Evolutionary conservation across 1,139 yeast genomes (phyloP), one percentile per base, ranked within the genome.

Genomic region (Saccharomycopsis hybrid): DNA sequence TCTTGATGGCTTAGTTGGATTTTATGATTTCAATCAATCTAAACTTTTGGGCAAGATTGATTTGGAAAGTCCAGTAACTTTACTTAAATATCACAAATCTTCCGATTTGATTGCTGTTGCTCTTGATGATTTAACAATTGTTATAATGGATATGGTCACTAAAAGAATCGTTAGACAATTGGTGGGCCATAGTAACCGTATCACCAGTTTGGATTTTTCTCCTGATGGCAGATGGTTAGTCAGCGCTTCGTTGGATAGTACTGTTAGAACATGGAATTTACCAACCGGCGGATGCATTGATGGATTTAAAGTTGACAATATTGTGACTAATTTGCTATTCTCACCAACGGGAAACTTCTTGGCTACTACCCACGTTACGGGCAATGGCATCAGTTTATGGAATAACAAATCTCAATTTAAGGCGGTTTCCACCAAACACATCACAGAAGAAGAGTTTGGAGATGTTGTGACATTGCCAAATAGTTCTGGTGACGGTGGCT

Each of bases 211-310:
- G 65, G 97, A 88, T 63, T 92, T 92, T 61, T 83, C 95, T 5
- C 95, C 96, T 3, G 95, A 90, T 65, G 97, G 97, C 38, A 79
- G 97, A 65, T 94, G 97, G 97, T 71, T 94, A 42, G 83, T 94
- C 9, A 82, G 95, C 28, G 81, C 88, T 0, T 77, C 89, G 1
- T 72, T 90, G 54, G 99, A 94, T 64, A 75, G 88, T 1, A 90
- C 98, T 0, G 74, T 94, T 49, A 77, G 98, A 61, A 89, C 97
- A 0, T 94, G 98, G 98, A 98, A 94, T 65, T 75, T 94, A 54
- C 97, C 98, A 35, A 85, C 97, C 2, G 98, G 98, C 47, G 89
- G 92, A 1, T 90, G 97, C 66, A 89, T 94, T 54, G 98, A 94
- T 67, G 97, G 97, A 56, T 82, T 92, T 13, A 71, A 73, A 49